Evolutionary conservation across 176 grass and related monocot genomes (phyloP), one percentile per base, ranked within the genome.

Genomic region (Puya raimondii): DNA sequence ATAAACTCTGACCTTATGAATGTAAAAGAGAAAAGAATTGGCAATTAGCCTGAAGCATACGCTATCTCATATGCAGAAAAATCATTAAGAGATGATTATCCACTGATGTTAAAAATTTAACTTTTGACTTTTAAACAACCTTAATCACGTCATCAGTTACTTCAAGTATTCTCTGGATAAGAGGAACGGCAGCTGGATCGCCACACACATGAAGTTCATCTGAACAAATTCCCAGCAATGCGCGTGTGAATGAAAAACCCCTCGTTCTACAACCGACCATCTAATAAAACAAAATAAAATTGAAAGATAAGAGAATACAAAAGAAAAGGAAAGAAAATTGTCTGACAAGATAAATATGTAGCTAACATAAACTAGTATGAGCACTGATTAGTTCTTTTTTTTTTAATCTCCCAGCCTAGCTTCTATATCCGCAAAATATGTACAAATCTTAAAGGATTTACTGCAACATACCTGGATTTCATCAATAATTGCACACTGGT

Each of bases 191-290:
- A 71, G 89, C 94, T 72, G 89, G 94, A 51, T 97, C 94, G 70
- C 94, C 94, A 82, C 94, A 97, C 61, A 97, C 68, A 87, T 97
- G 94, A 74, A 97, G 80, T 73, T 97, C 94, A 83, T 97, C 89
- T 67, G 86, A 92, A 82, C 80, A 85, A 90, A 97, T 80, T 25
- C 94, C 94, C 21, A 97, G 80, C 63, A 97, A 78, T 66, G 94
- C 94, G 83, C 94, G 86, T 75, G 94, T 97, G 72, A 97, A 97
- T 20, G 86, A 85, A 74, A 74, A 92, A 27, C 94, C 89, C 76
- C 94, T 89, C 59, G 89, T 78, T 88, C 81, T 97, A 85, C 89
- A 92, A 29, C 89, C 86, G 65, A 97, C 67, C 94, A 97, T 97
- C 89, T 97, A 86, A 49, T 61, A 78, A 50, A 81, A 18, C n/a